Base-by-base conservation (phyloP, 1,284 basidiomycete species). In the Ustilago sp. region DNA sequence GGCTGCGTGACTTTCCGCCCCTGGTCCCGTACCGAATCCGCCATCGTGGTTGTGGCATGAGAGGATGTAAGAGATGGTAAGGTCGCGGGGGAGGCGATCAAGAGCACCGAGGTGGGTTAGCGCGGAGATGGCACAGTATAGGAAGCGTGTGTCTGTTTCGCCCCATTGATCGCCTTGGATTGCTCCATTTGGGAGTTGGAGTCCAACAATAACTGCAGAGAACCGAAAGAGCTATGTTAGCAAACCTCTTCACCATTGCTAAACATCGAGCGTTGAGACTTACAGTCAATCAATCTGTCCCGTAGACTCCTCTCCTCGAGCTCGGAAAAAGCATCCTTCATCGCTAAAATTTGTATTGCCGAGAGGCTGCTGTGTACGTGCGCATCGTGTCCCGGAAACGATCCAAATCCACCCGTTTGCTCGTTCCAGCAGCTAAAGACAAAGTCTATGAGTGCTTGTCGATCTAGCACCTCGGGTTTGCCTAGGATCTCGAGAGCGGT, bases 21-120 rank as follows among this genome's bases (percentile, higher is more conserved):
- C 96, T 9, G 90, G 89, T 23, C 88, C 87, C 45, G 89, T 91
- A 12, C 96, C 96, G 80, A 97, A 99, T 0, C 95, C 96, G 4
- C 95, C 95, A 85, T 99, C 96, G 84, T 95, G 96, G 86, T 99
- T 99, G 83, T 89, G 89, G 86, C 95, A 97, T 39, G 89, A 88
- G 13, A 88, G 84, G 50, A 99, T 90, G 86, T 95, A 94, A 3
- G 86, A 88, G 8, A 94, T 89, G 0, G 94, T 91, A 74, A 89
- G 89, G 12, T 79, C 88, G 9, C 65, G 48, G 54, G 89, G 86
- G n/a, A 90, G 84, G 4, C 68, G 82, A 62, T 88, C 84, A 23
- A 98, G 88, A 36, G 89, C 70, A 15, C 62, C 55, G 8, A 98
- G 90, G 8, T 98, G 90, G 0, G 94, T 93, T 0, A 99, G 88